Evolutionary conservation across 73 alveolate species (phyloP).

Genomic region (Paramecium pentaurelia): DNA sequence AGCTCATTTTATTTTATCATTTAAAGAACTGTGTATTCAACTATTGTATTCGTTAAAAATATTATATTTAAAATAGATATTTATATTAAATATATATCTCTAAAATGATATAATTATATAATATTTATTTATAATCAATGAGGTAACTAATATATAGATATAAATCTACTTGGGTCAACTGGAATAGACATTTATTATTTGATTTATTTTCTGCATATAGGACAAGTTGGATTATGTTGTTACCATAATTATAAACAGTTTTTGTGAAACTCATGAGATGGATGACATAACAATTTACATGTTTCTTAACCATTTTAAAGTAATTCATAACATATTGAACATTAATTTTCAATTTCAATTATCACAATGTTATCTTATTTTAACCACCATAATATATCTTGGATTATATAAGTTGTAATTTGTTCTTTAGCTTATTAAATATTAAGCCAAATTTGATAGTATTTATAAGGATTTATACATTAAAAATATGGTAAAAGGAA

Average conservation of each 20-base stretch:
- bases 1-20: not conserved
- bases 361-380: not conserved
- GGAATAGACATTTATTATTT: too few species aligned
- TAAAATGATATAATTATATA: too few species aligned
- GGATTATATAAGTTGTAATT: not conserved
- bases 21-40: not conserved
- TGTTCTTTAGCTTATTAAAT: not conserved
- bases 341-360: not conserved
- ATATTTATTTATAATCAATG: too few species aligned
- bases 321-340: not conserved
- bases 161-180: too few species aligned
- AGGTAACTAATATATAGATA: too few species aligned
- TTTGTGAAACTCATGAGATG: not conserved
- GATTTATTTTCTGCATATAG: not conserved
- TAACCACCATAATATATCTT: not conserved
- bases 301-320: not conserved
- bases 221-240: not conserved
- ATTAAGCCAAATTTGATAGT: not conserved
- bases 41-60: not conserved
- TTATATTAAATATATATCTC: not conserved
- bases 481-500: too few species aligned
- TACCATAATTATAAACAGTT: not conserved
- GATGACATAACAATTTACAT: not conserved
- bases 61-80: not conserved
- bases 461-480: too few species aligned